Evolutionary conservation across 2,329 filamentous ascomycete species (phyloP).

Genomic region (Hypoxylon sp.): DNA sequence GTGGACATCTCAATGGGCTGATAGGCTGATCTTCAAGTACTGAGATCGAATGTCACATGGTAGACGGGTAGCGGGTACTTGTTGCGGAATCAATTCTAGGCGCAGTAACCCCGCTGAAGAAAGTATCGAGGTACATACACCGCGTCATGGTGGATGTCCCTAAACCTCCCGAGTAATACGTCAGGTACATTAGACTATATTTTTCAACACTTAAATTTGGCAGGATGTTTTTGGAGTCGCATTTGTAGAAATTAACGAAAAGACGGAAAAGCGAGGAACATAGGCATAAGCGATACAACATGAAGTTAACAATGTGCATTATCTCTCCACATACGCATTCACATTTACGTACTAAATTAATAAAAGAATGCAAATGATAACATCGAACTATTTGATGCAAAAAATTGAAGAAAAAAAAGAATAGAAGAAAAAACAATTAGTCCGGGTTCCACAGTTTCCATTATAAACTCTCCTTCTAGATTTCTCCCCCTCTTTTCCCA

Average conservation of each 20-base stretch:
- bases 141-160: conserved; percentile 5
- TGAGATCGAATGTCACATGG: conserved; percentile 26
- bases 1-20: conserved; percentile 13
- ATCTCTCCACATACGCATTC: too few relatives aligned
- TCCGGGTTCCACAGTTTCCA: conserved; percentile 13
- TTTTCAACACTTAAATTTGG: not conserved
- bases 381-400: conserved; percentile 1
- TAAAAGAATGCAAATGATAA: too few relatives aligned
- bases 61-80: conserved; percentile 13
- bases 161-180: conserved; percentile 18
- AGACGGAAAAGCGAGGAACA: not conserved
- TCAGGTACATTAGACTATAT: conserved; percentile 1
- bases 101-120: too few relatives aligned
- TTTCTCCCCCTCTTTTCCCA: conserved; percentile 12
- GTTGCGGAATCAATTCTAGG: not conserved
- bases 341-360: too few relatives aligned
- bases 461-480: conserved; percentile 27
- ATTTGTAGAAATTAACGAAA: conserved; percentile 6
- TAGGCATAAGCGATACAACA: not conserved
- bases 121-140: conserved; percentile 6
- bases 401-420: conserved; percentile 1
- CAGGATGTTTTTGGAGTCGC: conserved; percentile 11
- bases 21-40: conserved; percentile 29
- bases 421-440: conserved; percentile 5
- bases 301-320: too few relatives aligned